These are phyloP conservation scores for Aspergillus quadricinctus DNA, from an alignment of 2,329 filamentous ascomycete species.

Conservation along the genomic window DNA sequence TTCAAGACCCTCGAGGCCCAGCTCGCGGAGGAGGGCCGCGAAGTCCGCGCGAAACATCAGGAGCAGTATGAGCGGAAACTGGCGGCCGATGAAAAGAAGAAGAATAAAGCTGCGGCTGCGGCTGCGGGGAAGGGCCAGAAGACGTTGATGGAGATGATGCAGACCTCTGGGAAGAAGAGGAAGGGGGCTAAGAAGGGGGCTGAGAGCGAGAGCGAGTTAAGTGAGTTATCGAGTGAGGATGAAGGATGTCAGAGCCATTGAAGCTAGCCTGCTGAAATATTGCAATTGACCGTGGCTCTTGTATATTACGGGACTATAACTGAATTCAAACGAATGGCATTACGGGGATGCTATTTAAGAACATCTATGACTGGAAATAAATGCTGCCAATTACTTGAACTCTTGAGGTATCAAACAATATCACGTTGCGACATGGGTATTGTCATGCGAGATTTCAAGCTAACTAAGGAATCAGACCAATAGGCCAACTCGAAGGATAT, in stretches of 20 bases:
- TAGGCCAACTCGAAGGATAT: neutral
- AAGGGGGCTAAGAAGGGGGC: slow-evolving; percentile 4
- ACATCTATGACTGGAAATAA: neutral
- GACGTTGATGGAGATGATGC: slow-evolving; percentile 34
- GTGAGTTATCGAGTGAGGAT: slow-evolving; percentile 11
- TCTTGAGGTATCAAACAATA: neutral
- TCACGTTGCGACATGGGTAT: neutral
- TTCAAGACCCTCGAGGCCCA: slow-evolving; percentile 63
- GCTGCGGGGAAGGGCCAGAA: slow-evolving; percentile 27
- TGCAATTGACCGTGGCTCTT: neutral
- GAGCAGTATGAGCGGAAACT: slow-evolving; percentile 74
- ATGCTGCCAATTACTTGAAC: neutral
- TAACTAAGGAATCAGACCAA: neutral
- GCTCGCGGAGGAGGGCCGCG: slow-evolving; percentile 63
- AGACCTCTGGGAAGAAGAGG: slow-evolving; percentile 13
- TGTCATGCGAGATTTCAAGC: neutral
- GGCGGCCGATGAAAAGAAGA: slow-evolving; percentile 53
- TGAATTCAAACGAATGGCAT: neutral
- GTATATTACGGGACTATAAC: neutral
- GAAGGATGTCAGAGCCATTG: slow-evolving; percentile 18
- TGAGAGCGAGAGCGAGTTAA: neutral
- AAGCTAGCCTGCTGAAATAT: neutral
- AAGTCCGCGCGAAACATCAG: slow-evolving; percentile 70
- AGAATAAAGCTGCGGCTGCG: slow-evolving; percentile 39
- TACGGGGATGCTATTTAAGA: neutral